Percentiles rank a stretch among this genome's conserved stretches.
phyloP scores from a whole-genome alignment of 495 filamentous ascomycete species.

The Stereocaulon alpinum region DNA sequence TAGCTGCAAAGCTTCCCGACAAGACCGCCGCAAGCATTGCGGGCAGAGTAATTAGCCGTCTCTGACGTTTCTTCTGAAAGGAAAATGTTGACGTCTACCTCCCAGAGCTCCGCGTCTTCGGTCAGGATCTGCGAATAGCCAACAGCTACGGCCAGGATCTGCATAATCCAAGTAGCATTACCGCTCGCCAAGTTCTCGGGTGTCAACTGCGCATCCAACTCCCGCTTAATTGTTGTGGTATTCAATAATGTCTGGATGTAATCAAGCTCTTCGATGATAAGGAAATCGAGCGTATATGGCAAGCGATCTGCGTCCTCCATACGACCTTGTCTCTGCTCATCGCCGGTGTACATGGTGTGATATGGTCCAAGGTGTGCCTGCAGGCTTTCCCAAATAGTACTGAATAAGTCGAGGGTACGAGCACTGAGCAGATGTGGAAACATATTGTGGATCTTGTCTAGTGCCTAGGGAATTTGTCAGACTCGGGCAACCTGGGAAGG shows the following conservation, averaged over 20 bases:
- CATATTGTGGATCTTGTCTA: constrained; percentile 78
- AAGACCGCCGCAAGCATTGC: constrained; percentile 83
- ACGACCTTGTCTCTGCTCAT: constrained; percentile 72
- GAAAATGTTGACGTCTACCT: constrained; percentile 90
- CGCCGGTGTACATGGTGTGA: constrained; percentile 63
- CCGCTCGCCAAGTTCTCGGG: constrained; percentile 44
- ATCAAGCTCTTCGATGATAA: constrained; percentile 87
- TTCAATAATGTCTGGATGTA: constrained; percentile 80
- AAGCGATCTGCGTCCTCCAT: constrained; percentile 83
- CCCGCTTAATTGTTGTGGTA: constrained; percentile 72
- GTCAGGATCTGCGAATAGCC: constrained; percentile 84
- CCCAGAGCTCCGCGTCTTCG: constrained; percentile 92
- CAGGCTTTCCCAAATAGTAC: constrained; percentile 77
- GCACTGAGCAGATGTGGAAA: constrained; percentile 73
- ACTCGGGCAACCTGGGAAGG: neutral
- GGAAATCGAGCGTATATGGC: constrained; percentile 91
- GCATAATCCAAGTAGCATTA: constrained; percentile 55
- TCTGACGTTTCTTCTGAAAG: constrained; percentile 90
- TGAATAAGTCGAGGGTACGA: constrained; percentile 70
- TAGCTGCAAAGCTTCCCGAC: constrained; percentile 68
- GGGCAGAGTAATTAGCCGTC: constrained; percentile 91
- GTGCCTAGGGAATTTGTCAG: constrained; percentile 41
- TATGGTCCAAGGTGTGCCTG: constrained; percentile 59
- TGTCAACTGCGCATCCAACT: constrained; percentile 62
- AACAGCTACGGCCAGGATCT: constrained; percentile 71